phyloP scores from a whole-genome alignment of 108 stramenopile species.

The Conticribra weissflogii region DNA sequence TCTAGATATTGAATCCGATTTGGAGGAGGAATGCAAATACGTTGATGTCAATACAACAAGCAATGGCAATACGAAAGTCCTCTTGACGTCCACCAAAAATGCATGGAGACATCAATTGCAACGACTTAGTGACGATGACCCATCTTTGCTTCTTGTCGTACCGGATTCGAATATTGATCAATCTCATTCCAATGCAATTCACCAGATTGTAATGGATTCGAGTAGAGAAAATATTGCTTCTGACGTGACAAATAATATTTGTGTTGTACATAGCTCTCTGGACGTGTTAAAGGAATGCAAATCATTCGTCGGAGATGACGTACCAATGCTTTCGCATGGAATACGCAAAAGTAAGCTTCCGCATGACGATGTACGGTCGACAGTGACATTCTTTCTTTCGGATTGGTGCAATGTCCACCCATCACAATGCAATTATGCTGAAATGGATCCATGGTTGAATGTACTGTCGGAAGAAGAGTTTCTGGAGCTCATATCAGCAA shows the following conservation, averaged over 20 bases:
- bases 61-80: slow-evolving; percentile 3
- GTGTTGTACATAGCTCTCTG: slow-evolving; percentile 35
- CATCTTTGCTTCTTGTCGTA: slow-evolving; percentile 31
- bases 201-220: slow-evolving; percentile 19
- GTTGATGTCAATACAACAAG: background rate
- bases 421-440: slow-evolving; percentile 36
- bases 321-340: slow-evolving; percentile 18
- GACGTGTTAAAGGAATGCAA: slow-evolving; percentile 38
- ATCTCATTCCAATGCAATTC: slow-evolving; percentile 32
- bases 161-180: slow-evolving; percentile 23
- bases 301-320: slow-evolving; percentile 36
- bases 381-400: slow-evolving; percentile 32
- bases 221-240: background rate
- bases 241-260: slow-evolving; percentile 11
- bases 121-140: background rate
- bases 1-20: slow-evolving; percentile 18
- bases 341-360: slow-evolving; percentile 34
- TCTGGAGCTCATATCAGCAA: slow-evolving; percentile 29
- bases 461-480: slow-evolving; percentile 31
- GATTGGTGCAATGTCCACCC: slow-evolving; percentile 31
- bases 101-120: slow-evolving; percentile 3
- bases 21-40: background rate
- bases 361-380: background rate
- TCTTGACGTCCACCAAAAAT: slow-evolving; percentile 23
- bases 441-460: slow-evolving; percentile 53